A percentile compares a stretch with the other conserved stretches of the same genome.
Conservation (phyloP, 805 yeast species). For the Kurtzmaniella cleridarum region DNA sequence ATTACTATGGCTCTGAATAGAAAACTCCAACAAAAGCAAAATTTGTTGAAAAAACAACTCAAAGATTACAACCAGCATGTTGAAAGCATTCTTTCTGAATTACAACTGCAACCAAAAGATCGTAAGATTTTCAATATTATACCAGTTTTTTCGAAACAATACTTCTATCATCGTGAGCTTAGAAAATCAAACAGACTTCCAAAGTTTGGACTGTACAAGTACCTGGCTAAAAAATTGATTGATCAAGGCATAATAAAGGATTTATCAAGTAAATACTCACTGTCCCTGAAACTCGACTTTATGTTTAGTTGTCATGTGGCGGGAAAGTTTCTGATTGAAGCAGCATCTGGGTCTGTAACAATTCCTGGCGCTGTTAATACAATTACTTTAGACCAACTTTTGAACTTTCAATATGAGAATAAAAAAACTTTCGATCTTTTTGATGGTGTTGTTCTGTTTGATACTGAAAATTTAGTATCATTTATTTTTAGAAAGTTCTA, state of each 20-base stretch:
- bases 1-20: slow-evolving; percentile 37
- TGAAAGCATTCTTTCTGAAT: slow-evolving; percentile 35
- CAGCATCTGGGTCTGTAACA: slow-evolving; percentile 65
- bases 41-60: slow-evolving; percentile 39
- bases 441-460: slow-evolving; percentile 62
- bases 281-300: slow-evolving; percentile 63
- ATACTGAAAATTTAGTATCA: slow-evolving; percentile 61
- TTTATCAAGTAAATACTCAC: slow-evolving; percentile 47
- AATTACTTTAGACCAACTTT: slow-evolving; percentile 64
- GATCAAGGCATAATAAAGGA: slow-evolving; percentile 67
- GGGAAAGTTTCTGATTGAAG: slow-evolving; percentile 70
- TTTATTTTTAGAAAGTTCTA: slow-evolving; percentile 75
- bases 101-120: slow-evolving; percentile 42
- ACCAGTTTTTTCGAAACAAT: slow-evolving; percentile 64
- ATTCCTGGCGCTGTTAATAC: slow-evolving; percentile 53
- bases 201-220: slow-evolving; percentile 71
- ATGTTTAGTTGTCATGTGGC: slow-evolving; percentile 71
- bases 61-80: slow-evolving; percentile 44
- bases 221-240: slow-evolving; percentile 66
- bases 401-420: slow-evolving; percentile 70
- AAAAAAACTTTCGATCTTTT: slow-evolving; percentile 50
- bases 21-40: slow-evolving; percentile 41
- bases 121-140: slow-evolving; percentile 43
- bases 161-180: slow-evolving; percentile 67
- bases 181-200: slow-evolving; percentile 63